These are phyloP conservation scores for Neobulgaria alba DNA, from an alignment of 2,329 filamentous ascomycete genomes.

Conservation along the genomic window DNA sequence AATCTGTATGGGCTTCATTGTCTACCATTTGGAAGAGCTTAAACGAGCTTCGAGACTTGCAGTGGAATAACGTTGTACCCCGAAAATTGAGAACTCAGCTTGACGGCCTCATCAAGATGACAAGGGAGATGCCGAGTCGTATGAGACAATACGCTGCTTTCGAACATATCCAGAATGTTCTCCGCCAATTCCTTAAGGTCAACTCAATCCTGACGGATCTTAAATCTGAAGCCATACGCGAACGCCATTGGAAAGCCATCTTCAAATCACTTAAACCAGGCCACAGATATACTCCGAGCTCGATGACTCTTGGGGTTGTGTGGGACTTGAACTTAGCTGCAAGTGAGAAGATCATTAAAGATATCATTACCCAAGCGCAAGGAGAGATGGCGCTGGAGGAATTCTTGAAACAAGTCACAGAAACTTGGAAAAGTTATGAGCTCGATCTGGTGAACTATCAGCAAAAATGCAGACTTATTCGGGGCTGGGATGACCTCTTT, in stretches of 20 bases:
- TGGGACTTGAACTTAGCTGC: constrained; percentile 92
- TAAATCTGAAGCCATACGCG: constrained; percentile 92
- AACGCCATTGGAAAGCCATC: constrained; percentile 95
- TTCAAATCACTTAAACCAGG: constrained; percentile 92
- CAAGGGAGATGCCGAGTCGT: constrained; percentile 96
- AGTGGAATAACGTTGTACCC: constrained; percentile 94
- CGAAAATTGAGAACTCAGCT: constrained; percentile 85
- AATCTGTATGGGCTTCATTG: constrained; percentile 93
- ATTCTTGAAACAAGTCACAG: constrained; percentile 90
- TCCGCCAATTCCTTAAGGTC: constrained; percentile 83
- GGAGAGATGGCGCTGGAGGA: constrained; percentile 98
- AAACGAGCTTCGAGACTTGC: constrained; percentile 82
- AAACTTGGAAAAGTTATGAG: constrained; percentile 93
- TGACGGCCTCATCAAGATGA: constrained; percentile 91
- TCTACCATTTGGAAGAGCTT: constrained; percentile 95
- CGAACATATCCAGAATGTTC: constrained; percentile 88
- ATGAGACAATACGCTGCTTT: constrained; percentile 99
- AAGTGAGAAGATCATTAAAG: constrained; percentile 79
- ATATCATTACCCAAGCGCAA: constrained; percentile 91
- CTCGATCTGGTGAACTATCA: constrained; percentile 95
- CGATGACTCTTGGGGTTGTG: constrained; percentile 94
- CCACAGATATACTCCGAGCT: constrained; percentile 87
- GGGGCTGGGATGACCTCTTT: constrained; percentile 96
- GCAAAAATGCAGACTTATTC: constrained; percentile 94
- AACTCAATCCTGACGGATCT: constrained; percentile 82